A percentile compares a stretch with the other conserved stretches of the same genome.
Evolutionary conservation across 129 eudicot genomes (phyloP).

Genomic region (Deinandra increscens): DNA sequence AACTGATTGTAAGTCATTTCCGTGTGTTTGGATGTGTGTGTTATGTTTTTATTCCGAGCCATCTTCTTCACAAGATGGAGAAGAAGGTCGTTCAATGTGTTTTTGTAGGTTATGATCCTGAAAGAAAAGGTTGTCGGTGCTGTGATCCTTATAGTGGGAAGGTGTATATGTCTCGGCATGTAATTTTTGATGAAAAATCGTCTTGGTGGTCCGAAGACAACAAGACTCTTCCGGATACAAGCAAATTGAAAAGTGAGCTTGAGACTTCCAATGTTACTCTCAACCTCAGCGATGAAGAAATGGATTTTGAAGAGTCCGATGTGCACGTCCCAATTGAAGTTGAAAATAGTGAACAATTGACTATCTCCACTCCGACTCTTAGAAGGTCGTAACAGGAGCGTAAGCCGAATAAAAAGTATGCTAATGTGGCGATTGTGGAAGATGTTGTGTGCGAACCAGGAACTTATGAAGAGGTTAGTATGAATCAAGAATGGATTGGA

Average conservation of each 20-base stretch:
- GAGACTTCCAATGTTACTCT: neutral
- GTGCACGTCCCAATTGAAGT: neutral
- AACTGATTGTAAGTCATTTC: neutral
- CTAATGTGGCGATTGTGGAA: constrained; percentile 25
- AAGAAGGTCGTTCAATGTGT: too few species aligned
- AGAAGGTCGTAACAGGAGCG: too few species aligned
- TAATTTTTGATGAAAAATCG: neutral
- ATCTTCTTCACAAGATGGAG: too few species aligned
- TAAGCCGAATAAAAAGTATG: constrained; percentile 21
- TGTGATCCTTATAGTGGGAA: neutral
- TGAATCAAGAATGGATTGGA: neutral
- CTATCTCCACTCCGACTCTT: neutral
- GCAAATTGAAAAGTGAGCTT: neutral
- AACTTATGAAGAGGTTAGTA: constrained; percentile 12
- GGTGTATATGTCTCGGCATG: neutral
- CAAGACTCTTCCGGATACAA: neutral
- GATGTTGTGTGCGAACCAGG: neutral
- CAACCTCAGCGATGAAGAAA: neutral
- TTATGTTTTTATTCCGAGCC: neutral
- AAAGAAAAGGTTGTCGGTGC: too few species aligned
- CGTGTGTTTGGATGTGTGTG: neutral
- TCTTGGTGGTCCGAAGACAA: neutral
- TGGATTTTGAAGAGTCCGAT: neutral
- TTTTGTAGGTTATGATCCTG: too few species aligned
- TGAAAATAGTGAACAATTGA: neutral